A percentile compares a stretch with the other conserved stretches of the same genome.
Conservation (phyloP, 75 land plant genomes). For the Picea glauca region DNA sequence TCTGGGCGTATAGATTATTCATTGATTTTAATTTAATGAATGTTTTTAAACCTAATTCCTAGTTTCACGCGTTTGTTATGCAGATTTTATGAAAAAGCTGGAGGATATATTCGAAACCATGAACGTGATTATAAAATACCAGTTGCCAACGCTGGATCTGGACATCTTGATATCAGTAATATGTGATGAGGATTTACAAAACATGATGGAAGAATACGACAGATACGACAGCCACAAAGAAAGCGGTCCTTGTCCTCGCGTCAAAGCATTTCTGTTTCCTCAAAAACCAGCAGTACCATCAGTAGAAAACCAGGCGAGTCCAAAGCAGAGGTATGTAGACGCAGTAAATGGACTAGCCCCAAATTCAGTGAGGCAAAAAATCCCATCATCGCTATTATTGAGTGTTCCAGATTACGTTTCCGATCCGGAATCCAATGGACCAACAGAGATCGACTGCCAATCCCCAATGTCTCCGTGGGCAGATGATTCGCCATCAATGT, state of each 20-base stretch:
- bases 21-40: too few species aligned
- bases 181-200: conserved; percentile 69
- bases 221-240: conserved; percentile 27
- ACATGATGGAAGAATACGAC: conserved; percentile 79
- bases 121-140: conserved; percentile 66
- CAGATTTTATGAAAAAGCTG: conserved; percentile 60
- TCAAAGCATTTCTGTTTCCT: conserved; percentile 66
- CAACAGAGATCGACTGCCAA: conserved; percentile 1
- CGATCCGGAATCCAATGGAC: neutral
- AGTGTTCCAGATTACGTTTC: neutral
- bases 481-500: too few species aligned
- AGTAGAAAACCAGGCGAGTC: conserved; percentile 14
- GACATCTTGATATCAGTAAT: conserved; percentile 73
- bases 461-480: neutral
- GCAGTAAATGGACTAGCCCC: conserved; percentile 6
- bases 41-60: neutral
- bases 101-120: conserved; percentile 29
- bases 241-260: conserved; percentile 34
- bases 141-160: conserved; percentile 68
- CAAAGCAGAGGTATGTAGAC: neutral
- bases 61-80: neutral
- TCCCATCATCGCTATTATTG: neutral
- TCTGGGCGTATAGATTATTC: neutral
- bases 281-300: neutral
- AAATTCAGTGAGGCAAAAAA: neutral